A percentile compares a stretch with the other conserved stretches of the same genome.
Evolutionary conservation across 2,329 filamentous ascomycete genomes (phyloP).

Genomic region (Chaetomiaceae sp.): DNA sequence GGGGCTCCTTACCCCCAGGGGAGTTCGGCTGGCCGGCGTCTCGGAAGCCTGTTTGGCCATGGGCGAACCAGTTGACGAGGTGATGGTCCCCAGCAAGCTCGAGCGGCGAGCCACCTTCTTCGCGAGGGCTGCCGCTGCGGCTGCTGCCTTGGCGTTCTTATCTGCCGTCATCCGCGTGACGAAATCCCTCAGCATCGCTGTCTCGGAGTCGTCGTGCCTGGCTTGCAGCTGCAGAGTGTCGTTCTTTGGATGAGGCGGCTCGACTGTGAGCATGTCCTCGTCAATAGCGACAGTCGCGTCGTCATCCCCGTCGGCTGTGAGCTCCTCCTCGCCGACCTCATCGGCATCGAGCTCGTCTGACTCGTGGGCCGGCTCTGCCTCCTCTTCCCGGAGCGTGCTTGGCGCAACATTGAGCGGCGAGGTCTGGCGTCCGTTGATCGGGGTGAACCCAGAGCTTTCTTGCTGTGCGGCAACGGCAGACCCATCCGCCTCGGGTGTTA

Average conservation of each 20-base stretch:
- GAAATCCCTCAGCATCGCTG: conserved; percentile 34
- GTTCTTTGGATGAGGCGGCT: conserved; percentile 18
- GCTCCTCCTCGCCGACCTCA: conserved; percentile 16
- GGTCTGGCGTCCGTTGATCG: conserved; percentile 24
- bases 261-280: conserved; percentile 20
- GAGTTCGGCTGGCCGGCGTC: conserved; percentile 24
- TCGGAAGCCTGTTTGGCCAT: conserved; percentile 21
- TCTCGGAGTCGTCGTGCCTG: conserved; percentile 32
- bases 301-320: conserved; percentile 7
- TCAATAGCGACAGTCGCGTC: conserved; percentile 17
- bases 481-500: neutral
- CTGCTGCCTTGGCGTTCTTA: conserved; percentile 33
- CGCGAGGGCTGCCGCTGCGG: conserved; percentile 22
- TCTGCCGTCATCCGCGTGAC: conserved; percentile 33
- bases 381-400: neutral
- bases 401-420: conserved; percentile 9
- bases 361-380: conserved; percentile 5
- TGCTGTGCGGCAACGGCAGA: neutral
- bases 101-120: conserved; percentile 23
- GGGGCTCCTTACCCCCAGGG: conserved; percentile 33
- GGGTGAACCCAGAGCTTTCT: conserved; percentile 23
- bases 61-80: conserved; percentile 31
- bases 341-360: conserved; percentile 18
- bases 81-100: conserved; percentile 28
- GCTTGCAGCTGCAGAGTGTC: conserved; percentile 25